Conservation (phyloP, 2,329 filamentous ascomycete species). For the Aspergillus ibericus region DNA sequence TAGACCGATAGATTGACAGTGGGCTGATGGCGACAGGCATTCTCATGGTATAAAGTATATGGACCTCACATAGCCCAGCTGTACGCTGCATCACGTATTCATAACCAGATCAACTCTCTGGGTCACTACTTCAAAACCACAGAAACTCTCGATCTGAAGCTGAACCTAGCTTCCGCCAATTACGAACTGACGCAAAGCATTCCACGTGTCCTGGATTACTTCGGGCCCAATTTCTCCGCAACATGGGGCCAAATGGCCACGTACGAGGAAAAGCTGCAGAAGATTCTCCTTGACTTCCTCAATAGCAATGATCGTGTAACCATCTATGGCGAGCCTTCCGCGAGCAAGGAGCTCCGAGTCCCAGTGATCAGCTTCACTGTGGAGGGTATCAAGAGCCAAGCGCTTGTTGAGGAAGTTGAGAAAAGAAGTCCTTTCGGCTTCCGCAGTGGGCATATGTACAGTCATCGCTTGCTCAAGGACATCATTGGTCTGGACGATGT, state of each 20-base stretch:
- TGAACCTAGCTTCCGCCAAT: constrained; percentile 66
- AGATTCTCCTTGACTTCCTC: constrained; percentile 61
- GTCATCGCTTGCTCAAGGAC: constrained; percentile 61
- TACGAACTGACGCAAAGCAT: constrained; percentile 70
- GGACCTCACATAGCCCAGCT: constrained; percentile 72
- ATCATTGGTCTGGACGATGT: constrained; percentile 58
- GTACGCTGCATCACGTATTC: constrained; percentile 62
- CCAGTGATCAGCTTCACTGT: constrained; percentile 69
- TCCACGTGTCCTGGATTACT: constrained; percentile 62
- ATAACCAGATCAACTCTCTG: constrained; percentile 57
- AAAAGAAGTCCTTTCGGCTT: constrained; percentile 60
- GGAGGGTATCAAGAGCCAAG: constrained; percentile 55
- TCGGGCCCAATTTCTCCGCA: constrained; percentile 44
- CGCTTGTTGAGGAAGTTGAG: constrained; percentile 64
- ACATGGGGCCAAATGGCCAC: constrained; percentile 55
- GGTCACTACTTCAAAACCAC: constrained; percentile 68
- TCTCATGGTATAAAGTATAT: constrained; percentile 82
- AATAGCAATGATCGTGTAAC: constrained; percentile 53
- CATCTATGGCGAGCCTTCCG: constrained; percentile 58
- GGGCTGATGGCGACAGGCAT: constrained; percentile 41
- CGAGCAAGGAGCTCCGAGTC: constrained; percentile 54
- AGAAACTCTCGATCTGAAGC: constrained; percentile 63
- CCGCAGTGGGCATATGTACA: constrained; percentile 69
- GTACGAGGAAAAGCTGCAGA: constrained; percentile 64
- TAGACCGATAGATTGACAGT: accelerated